These are phyloP conservation scores for Scheffersomyces segobiensis DNA, from an alignment of 1,139 yeast species.

Conservation along the genomic window DNA sequence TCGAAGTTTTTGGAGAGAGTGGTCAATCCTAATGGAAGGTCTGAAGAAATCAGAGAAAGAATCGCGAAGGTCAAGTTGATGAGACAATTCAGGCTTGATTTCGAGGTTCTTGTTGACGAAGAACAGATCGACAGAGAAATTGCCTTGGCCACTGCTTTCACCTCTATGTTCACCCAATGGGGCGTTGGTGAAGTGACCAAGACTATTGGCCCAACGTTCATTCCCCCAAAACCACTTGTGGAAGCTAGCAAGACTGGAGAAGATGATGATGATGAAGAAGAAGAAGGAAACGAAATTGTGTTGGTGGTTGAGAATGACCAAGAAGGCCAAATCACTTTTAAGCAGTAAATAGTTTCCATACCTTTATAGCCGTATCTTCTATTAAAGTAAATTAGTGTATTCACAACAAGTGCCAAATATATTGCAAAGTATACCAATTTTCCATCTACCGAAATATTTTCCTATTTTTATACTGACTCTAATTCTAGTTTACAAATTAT, in stretches of 20 bases:
- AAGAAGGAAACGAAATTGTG: constrained; percentile 8
- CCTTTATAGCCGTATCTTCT: background rate
- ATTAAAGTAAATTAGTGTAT: background rate
- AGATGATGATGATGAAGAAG: background rate
- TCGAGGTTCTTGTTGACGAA: constrained; percentile 55
- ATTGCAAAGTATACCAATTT: background rate
- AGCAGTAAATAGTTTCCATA: background rate
- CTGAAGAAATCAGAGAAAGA: constrained; percentile 52
- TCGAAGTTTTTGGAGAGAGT: constrained; percentile 53
- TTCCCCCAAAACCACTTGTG: constrained; percentile 10
- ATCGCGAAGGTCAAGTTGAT: constrained; percentile 56
- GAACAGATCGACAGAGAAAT: constrained; percentile 45
- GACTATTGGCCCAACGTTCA: constrained; percentile 53
- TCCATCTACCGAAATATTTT: background rate
- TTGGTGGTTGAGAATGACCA: constrained; percentile 15
- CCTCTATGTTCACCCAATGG: constrained; percentile 67
- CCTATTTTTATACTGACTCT: no score
- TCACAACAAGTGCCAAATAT: background rate
- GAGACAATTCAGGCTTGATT: constrained; percentile 62
- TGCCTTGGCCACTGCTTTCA: constrained; percentile 57
- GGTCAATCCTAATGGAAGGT: constrained; percentile 54
- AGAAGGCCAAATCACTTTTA: constrained; percentile 7
- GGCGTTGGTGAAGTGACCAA: constrained; percentile 54
- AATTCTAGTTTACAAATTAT: background rate
- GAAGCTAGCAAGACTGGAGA: background rate